Percentiles rank a stretch among this genome's conserved stretches.
Evolutionary conservation across 169 alveolate species (phyloP).

Genomic region (Plasmodium gallinaceum): DNA sequence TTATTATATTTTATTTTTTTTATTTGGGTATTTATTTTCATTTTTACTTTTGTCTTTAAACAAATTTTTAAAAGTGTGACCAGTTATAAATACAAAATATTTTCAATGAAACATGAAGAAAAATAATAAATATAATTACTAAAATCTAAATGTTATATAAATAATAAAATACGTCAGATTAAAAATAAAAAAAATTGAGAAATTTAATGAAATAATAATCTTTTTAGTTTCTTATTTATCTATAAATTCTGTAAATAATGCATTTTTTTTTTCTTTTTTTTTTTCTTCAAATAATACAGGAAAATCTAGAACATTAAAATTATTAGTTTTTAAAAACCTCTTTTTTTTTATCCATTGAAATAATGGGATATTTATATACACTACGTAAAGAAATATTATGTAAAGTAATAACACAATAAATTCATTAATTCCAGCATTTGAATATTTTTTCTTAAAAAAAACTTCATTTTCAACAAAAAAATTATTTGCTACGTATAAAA

Average conservation of each 20-base stretch:
- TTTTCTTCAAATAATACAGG: conserved; percentile 3
- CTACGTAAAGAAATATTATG: conserved; percentile 29
- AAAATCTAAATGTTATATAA: too few species aligned
- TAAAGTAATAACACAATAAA: conserved; percentile 21
- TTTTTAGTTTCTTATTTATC: neutral
- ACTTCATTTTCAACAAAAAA: conserved; percentile 12
- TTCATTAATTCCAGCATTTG: conserved; percentile 9
- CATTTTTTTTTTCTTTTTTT: neutral
- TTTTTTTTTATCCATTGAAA: conserved; percentile 16
- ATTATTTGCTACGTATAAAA: conserved; percentile 26
- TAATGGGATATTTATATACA: conserved; percentile 42
- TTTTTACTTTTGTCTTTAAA: too few species aligned
- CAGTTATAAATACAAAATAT: too few species aligned
- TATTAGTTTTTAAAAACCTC: neutral
- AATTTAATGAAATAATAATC: too few species aligned
- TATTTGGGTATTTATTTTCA: too few species aligned
- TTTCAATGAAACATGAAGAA: too few species aligned
- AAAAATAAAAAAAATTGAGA: too few species aligned
- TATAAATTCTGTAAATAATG: neutral
- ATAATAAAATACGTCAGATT: too few species aligned
- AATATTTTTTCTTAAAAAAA: conserved; percentile 24
- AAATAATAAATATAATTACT: too few species aligned
- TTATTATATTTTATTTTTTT: too few species aligned
- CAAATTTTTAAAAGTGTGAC: too few species aligned
- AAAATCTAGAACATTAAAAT: conserved; percentile 5